These are phyloP conservation scores for Fusarium oligoseptatum DNA, from an alignment of 2,329 filamentous ascomycete species.

Conservation along the genomic window DNA sequence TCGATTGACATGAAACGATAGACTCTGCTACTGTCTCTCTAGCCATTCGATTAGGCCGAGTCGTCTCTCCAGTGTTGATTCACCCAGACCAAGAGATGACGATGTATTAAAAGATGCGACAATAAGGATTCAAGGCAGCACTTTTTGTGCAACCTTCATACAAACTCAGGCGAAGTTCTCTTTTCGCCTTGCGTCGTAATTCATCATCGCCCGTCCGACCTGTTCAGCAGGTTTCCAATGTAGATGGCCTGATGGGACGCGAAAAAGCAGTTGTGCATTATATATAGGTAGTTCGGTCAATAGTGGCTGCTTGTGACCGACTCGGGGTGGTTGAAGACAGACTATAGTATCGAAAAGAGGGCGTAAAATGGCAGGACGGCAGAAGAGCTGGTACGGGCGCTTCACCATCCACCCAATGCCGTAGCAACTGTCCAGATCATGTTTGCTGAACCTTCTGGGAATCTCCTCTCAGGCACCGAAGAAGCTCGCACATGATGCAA, in stretches of 20 bases:
- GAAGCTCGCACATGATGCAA: background rate
- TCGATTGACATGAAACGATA: background rate
- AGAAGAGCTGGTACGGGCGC: background rate
- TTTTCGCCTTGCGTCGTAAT: background rate
- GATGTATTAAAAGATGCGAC: background rate
- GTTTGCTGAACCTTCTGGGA: background rate
- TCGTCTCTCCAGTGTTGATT: background rate
- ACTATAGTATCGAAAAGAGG: background rate
- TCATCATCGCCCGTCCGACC: background rate
- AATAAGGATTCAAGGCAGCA: no score
- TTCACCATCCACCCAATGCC: background rate
- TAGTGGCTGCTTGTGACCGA: background rate
- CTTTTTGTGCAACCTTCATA: no score
- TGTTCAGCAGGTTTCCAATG: background rate
- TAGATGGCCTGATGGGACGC: background rate
- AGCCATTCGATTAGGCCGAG: background rate
- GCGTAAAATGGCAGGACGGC: background rate
- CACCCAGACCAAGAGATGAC: background rate
- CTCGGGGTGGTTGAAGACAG: background rate
- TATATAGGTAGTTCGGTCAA: background rate
- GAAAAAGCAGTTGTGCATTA: background rate
- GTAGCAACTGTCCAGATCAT: background rate
- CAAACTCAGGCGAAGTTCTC: no score
- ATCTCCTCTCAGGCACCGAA: background rate
- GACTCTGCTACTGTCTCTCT: background rate